Base-by-base conservation (phyloP, 257 asterid species). In the Henckelia pumila region DNA sequence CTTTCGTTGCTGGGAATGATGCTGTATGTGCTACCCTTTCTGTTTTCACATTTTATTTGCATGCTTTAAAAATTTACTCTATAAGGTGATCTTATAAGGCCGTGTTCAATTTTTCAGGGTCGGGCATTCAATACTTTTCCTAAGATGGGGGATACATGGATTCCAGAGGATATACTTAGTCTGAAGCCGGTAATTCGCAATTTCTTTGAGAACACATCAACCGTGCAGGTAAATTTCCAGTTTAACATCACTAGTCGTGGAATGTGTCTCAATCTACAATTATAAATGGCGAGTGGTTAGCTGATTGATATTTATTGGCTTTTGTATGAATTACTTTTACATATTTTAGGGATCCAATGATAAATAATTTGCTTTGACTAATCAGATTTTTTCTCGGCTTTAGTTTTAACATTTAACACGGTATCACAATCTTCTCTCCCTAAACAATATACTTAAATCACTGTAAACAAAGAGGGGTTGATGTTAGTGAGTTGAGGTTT, bases 1-100 rank as follows among this genome's bases (percentile, higher is more conserved):
- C 99, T 73, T 93, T 93, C 81, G 99, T 93, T 72, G 99, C 99
- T 53, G 99, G 97, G 71, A 93, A 93, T 78, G 99, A 93, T 58
- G 99, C 97, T 66, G 99, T 93, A 79, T 58, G 96, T 76, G 29
- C 75, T 53, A 0, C 62, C 58, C 63, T 29, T 66, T 73, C 47
- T 61, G 37, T 55, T 67, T 71, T 40, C 30, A 25, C 61, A 40
- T 23, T 58, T 63, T 70, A 35, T 62, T 28, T 25, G 19, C 21
- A 5, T 50, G 29, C 22, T 53, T 61, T 44, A 55, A 21, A 25
- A 53, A 72, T 56, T 57, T 60, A 35, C 61, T 58, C 8, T 35
- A 56, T 58, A 19, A 56, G 68, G 40, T 64, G 21, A 23, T 63
- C 56, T 70, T 19, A 6, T 68, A 7, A 73, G 61, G 66, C 60